A percentile compares a stretch with the other conserved stretches of the same genome.
These are phyloP conservation scores for Stagonosporopsis tanaceti DNA, from an alignment of 2,329 filamentous ascomycete genomes.

Conservation along the genomic window DNA sequence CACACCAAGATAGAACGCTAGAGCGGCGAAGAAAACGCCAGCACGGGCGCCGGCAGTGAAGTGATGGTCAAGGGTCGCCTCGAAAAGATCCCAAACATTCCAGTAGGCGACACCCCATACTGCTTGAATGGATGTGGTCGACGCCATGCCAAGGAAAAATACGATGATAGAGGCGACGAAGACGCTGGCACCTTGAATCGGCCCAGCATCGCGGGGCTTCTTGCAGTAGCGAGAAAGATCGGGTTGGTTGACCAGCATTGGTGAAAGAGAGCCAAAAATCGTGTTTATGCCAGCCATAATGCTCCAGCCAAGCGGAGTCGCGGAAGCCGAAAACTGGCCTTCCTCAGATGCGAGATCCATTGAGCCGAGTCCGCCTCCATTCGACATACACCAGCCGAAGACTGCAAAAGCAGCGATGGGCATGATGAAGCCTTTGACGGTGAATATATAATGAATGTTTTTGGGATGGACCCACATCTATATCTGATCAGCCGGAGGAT, in stretches of 20 bases:
- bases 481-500: neutral
- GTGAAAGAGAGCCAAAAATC: conserved; percentile 53
- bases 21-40: conserved; percentile 50
- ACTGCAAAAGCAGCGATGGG: conserved; percentile 45
- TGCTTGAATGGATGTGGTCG: conserved; percentile 48
- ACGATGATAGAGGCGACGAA: conserved; percentile 51
- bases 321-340: conserved; percentile 16
- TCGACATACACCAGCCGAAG: conserved; percentile 49
- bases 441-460: conserved; percentile 38
- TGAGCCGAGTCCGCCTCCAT: conserved; percentile 38
- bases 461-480: conserved; percentile 44
- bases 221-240: conserved; percentile 54
- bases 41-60: conserved; percentile 51
- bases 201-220: conserved; percentile 38
- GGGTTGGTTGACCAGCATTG: conserved; percentile 53
- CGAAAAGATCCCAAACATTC: conserved; percentile 57
- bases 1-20: conserved; percentile 50
- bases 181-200: conserved; percentile 47
- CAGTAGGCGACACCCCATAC: conserved; percentile 52
- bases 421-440: conserved; percentile 43
- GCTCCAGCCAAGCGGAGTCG: conserved; percentile 44
- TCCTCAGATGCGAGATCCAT: conserved; percentile 24
- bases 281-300: conserved; percentile 54
- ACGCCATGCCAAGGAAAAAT: conserved; percentile 53
- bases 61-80: conserved; percentile 53